A percentile compares a stretch with the other conserved stretches of the same genome.
These are phyloP conservation scores for Penicillium crystallinum DNA, from an alignment of 495 filamentous ascomycete species.

Conservation along the genomic window DNA sequence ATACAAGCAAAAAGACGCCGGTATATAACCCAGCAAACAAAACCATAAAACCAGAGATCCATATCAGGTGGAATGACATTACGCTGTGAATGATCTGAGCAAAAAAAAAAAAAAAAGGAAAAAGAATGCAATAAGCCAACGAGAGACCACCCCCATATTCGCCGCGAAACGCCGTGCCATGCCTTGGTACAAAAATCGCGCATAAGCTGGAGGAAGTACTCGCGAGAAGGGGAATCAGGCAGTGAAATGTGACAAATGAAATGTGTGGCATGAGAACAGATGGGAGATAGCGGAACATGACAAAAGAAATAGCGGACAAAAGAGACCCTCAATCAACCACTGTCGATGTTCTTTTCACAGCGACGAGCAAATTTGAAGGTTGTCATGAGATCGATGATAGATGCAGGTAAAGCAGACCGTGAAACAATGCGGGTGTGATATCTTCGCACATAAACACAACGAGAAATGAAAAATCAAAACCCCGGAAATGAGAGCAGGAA, in stretches of 20 bases:
- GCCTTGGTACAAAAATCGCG: constrained; percentile 13
- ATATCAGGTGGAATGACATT: background rate
- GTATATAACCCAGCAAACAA: background rate
- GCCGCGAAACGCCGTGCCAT: constrained; percentile 25
- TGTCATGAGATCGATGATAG: background rate
- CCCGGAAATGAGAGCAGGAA: constrained; percentile 4
- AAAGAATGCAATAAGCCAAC: constrained; percentile 3
- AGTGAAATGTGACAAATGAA: background rate
- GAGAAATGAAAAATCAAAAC: background rate
- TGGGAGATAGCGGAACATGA: background rate
- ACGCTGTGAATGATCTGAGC: background rate
- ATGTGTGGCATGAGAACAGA: background rate
- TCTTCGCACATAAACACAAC: background rate
- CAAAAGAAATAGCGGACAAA: background rate
- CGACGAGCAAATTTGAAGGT: background rate
- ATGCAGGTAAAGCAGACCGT: background rate
- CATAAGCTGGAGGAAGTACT: constrained; percentile 24
- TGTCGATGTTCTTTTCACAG: background rate
- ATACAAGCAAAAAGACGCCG: background rate
- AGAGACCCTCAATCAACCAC: background rate
- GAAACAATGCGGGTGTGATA: constrained; percentile 7
- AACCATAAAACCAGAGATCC: background rate
- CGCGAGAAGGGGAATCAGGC: constrained; percentile 13
- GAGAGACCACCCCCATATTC: constrained; percentile 13
- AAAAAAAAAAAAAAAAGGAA: background rate